phyloP scores from a whole-genome alignment of 345 rosid species.

The Laguncularia racemosa region DNA sequence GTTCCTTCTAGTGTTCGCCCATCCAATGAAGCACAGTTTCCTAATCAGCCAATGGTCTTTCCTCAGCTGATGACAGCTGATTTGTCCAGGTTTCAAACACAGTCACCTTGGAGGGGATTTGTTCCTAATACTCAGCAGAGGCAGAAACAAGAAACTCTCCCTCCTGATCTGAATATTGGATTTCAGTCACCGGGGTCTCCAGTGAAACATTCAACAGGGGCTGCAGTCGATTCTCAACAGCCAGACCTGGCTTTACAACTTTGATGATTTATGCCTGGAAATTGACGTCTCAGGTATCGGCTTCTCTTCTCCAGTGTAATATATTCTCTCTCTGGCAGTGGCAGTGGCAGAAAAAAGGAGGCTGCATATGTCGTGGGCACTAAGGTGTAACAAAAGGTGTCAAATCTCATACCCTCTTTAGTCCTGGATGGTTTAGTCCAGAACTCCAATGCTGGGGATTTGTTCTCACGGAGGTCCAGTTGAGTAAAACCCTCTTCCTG shows the following conservation, averaged over 20 bases:
- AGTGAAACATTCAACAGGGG: slow-evolving; percentile 64
- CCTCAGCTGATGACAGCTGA: slow-evolving; percentile 50
- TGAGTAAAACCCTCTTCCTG: too few species aligned
- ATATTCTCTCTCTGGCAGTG: too few species aligned
- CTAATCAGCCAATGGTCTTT: slow-evolving; percentile 35
- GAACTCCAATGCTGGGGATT: too few species aligned
- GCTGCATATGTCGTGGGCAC: too few species aligned
- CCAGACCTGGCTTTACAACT: slow-evolving; percentile 95
- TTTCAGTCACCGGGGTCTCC: slow-evolving; percentile 91
- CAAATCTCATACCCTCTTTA: too few species aligned
- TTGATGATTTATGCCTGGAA: slow-evolving; percentile 15
- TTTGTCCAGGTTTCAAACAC: slow-evolving; percentile 54
- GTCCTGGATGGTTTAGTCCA: too few species aligned
- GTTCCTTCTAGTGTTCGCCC: slow-evolving; percentile 32
- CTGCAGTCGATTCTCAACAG: slow-evolving; percentile 72
- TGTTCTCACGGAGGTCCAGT: too few species aligned
- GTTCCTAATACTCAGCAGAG: slow-evolving; percentile 45
- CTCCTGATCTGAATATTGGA: slow-evolving; percentile 85
- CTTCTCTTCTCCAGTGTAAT: too few species aligned
- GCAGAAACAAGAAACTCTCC: slow-evolving; percentile 60
- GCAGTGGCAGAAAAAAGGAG: too few species aligned
- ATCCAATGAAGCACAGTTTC: slow-evolving; percentile 36
- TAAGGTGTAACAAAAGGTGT: too few species aligned
- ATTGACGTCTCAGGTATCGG: not conserved
- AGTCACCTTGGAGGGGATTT: slow-evolving; percentile 52